A percentile compares a stretch with the other conserved stretches of the same genome.
Conservation (phyloP, 306 rosid species). For the Argentina anserina region DNA sequence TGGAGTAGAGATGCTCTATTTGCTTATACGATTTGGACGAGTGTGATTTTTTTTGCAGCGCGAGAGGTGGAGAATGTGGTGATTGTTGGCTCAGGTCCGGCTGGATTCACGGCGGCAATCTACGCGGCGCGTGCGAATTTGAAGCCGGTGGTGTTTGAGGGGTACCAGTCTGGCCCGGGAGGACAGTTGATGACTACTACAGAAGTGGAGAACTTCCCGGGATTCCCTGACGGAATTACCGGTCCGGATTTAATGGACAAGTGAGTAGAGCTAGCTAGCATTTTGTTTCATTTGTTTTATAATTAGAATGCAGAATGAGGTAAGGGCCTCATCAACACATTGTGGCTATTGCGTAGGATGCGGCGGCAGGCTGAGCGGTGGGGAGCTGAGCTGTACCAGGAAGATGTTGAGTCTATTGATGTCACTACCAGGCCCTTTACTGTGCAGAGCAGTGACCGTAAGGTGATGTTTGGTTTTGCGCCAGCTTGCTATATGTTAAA, state of each 20-base stretch:
- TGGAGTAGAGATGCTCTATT: background rate
- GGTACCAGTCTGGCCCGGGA: slow-evolving; percentile 89
- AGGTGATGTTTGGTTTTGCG: slow-evolving; percentile 56
- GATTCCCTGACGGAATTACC: slow-evolving; percentile 87
- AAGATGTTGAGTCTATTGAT: slow-evolving; percentile 81
- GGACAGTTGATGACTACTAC: slow-evolving; percentile 98
- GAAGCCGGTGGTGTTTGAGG: slow-evolving; percentile 92
- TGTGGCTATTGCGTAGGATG: slow-evolving; percentile 38
- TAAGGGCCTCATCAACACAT: slow-evolving; percentile 15
- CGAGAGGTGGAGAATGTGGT: slow-evolving; percentile 74
- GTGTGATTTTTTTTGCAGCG: slow-evolving; percentile 29
- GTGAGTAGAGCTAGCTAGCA: slow-evolving; percentile 29
- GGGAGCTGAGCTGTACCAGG: slow-evolving; percentile 94
- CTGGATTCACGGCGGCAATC: slow-evolving; percentile 93
- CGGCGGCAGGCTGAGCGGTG: slow-evolving; percentile 79
- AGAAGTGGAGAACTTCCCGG: slow-evolving; percentile 95
- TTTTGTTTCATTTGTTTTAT: too few species aligned
- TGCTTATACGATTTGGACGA: background rate
- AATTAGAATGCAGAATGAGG: background rate
- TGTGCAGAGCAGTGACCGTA: slow-evolving; percentile 87
- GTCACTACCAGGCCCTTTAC: slow-evolving; percentile 73
- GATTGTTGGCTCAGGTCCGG: slow-evolving; percentile 91
- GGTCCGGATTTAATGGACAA: slow-evolving; percentile 99
- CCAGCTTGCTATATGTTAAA: slow-evolving; percentile 8
- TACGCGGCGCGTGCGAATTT: slow-evolving; percentile 94